phyloP scores from a whole-genome alignment of 305 asterid species.

The Solanum hybrid region DNA sequence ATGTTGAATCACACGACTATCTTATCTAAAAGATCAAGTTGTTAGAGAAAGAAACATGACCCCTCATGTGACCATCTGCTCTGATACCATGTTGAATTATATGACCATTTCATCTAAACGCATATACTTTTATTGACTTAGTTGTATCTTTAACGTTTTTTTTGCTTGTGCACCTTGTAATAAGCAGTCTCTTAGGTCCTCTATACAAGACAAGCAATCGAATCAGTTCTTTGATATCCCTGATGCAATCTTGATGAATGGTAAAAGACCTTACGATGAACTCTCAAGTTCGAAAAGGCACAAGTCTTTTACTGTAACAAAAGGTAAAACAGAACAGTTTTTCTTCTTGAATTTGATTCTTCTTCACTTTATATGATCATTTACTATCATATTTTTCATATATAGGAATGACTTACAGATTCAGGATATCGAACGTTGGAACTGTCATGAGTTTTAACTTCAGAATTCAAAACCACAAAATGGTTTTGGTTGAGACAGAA shows the following conservation, averaged over 20 bases:
- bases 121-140: background rate
- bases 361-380: background rate
- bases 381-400: background rate
- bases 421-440: constrained; percentile 51
- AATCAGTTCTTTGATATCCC: constrained; percentile 1
- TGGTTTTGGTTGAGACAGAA: constrained; percentile 61
- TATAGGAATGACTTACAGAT: constrained; percentile 41
- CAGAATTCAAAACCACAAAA: constrained; percentile 38
- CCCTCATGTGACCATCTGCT: background rate
- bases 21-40: constrained; percentile 12
- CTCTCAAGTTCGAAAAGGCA: constrained; percentile 8
- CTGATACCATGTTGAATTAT: background rate
- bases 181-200: constrained; percentile 10
- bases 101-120: background rate
- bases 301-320: constrained; percentile 37
- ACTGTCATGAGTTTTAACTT: constrained; percentile 40
- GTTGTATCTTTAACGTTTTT: background rate
- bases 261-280: constrained; percentile 35
- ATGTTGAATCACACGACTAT: constrained; percentile 6
- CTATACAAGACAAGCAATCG: background rate
- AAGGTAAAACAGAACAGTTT: constrained; percentile 24
- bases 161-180: background rate
- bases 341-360: background rate
- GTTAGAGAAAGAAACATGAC: constrained; percentile 3
- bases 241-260: constrained; percentile 50